These are phyloP conservation scores for Pythium dissotocum DNA, from an alignment of 352 stramenopile species.

Conservation along the genomic window DNA sequence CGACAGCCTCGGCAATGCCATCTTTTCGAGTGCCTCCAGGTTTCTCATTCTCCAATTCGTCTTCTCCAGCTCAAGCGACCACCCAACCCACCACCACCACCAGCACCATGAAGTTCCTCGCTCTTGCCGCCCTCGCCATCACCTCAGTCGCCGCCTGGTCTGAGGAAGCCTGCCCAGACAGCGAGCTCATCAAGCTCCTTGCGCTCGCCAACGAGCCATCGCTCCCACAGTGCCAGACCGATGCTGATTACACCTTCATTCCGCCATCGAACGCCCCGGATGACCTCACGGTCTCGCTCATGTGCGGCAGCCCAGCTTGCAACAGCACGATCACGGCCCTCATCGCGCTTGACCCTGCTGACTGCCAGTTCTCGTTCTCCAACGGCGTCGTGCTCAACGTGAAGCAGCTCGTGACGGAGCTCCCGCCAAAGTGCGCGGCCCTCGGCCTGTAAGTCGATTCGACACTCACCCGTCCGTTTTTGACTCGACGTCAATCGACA, in stretches of 20 bases:
- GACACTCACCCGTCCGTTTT: no score
- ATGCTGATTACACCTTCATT: conserved; percentile 15
- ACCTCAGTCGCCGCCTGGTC: conserved; percentile 6
- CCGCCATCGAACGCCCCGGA: conserved; percentile 5
- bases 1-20: no score
- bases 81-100: not conserved
- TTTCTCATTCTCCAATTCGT: conserved; percentile 18
- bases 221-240: conserved; percentile 6
- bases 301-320: conserved; percentile 15
- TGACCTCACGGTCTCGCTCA: conserved; percentile 5
- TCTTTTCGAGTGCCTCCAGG: no score
- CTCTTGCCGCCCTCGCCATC: conserved; percentile 2
- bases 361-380: conserved; percentile 50
- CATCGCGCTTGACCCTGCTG: conserved; percentile 30
- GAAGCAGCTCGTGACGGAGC: conserved; percentile 39
- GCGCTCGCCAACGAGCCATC: conserved; percentile 7
- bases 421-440: conserved; percentile 36
- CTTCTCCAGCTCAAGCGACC: not conserved
- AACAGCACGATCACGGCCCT: conserved; percentile 34
- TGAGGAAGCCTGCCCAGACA: not conserved
- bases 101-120: conserved; percentile 10
- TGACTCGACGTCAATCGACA: no score
- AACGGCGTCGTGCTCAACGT: conserved; percentile 45
- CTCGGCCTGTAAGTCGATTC: not conserved
- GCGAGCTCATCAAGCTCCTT: conserved; percentile 3